Evolutionary conservation across 169 alveolate species (phyloP).

Genomic region (Plasmodium coatneyi): DNA sequence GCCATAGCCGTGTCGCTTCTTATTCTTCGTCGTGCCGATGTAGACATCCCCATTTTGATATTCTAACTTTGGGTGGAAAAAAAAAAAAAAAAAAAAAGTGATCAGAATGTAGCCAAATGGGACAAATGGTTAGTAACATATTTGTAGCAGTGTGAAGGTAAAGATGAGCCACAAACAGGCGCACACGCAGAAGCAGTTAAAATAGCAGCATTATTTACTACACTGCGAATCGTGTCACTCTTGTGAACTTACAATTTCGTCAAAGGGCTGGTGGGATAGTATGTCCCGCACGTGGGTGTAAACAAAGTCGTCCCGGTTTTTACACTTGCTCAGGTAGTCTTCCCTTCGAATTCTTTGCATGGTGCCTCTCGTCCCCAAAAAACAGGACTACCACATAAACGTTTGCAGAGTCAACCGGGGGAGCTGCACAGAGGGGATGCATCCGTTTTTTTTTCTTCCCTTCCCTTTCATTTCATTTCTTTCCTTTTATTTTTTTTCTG

Average conservation of each 20-base stretch:
- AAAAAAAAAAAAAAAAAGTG: neutral
- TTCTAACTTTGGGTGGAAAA: constrained; percentile 32
- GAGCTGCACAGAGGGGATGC: neutral
- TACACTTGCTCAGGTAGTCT: constrained; percentile 19
- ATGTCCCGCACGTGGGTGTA: constrained; percentile 15
- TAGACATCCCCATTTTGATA: constrained; percentile 65
- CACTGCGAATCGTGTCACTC: neutral
- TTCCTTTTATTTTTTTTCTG: neutral
- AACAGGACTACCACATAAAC: neutral
- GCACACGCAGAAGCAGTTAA: neutral
- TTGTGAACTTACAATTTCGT: constrained; percentile 21
- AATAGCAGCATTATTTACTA: neutral
- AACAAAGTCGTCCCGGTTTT: constrained; percentile 50
- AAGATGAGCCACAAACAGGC: too few relatives aligned
- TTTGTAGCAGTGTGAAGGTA: neutral
- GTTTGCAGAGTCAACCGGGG: neutral
- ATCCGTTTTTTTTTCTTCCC: neutral
- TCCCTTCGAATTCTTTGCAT: constrained; percentile 31
- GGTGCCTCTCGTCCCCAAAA: neutral
- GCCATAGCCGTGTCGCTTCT: constrained; percentile 58
- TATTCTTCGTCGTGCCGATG: constrained; percentile 29
- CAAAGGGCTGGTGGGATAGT: constrained; percentile 31
- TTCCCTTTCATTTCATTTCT: neutral
- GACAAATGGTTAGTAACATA: neutral
- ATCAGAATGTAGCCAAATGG: neutral